Conservation (phyloP, 2,329 filamentous ascomycete species). For the Diaporthe vexans region DNA sequence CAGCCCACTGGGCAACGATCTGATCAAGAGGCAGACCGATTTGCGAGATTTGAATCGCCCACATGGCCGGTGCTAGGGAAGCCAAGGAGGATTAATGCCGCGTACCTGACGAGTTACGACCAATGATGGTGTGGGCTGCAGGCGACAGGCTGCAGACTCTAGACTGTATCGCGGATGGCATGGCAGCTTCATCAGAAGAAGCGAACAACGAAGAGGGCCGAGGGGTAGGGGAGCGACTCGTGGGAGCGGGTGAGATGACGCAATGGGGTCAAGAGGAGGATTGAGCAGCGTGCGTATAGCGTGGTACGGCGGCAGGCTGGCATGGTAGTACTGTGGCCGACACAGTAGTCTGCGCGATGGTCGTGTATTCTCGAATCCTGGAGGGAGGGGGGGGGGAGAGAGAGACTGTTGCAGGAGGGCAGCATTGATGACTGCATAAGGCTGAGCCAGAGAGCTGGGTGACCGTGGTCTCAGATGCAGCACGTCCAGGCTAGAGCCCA, state of each 20-base stretch:
- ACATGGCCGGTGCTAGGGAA: neutral
- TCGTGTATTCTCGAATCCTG: constrained; percentile 2
- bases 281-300: neutral
- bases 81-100: neutral
- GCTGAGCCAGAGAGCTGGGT: constrained; percentile 35
- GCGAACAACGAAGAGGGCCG: neutral
- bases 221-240: constrained; percentile 12
- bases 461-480: neutral
- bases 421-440: constrained; percentile 37
- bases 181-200: constrained; percentile 12
- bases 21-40: neutral
- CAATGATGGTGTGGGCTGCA: constrained; percentile 14
- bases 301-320: constrained; percentile 11
- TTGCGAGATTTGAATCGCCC: neutral
- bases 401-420: neutral
- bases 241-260: constrained; percentile 24
- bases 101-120: constrained; percentile 1
- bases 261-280: constrained; percentile 19
- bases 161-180: constrained; percentile 4
- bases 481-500: neutral
- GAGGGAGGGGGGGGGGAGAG: neutral
- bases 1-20: neutral
- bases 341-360: neutral
- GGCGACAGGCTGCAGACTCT: neutral
- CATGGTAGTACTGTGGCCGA: constrained; percentile 7